Conservation (phyloP, 2,329 filamentous ascomycete genomes). For the Xylaria sp. region DNA sequence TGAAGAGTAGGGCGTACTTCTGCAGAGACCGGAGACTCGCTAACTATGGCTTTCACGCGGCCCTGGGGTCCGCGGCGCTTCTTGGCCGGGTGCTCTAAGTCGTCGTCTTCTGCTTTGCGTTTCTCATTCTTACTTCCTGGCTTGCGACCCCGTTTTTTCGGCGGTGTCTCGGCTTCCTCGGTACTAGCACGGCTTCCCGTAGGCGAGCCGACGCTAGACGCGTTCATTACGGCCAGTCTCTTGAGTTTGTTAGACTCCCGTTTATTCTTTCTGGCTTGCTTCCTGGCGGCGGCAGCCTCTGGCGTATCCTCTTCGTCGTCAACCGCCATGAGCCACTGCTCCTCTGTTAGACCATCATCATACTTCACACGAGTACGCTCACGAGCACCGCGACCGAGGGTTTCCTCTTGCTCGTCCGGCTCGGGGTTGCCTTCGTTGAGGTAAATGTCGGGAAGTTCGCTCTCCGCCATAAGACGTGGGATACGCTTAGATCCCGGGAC, state of each 20-base stretch:
- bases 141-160: slow-evolving; percentile 88
- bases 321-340: slow-evolving; percentile 98
- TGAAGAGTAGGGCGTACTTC: slow-evolving; percentile 83
- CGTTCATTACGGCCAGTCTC: slow-evolving; percentile 54
- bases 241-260: slow-evolving; percentile 81
- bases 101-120: slow-evolving; percentile 85
- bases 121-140: slow-evolving; percentile 80
- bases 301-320: slow-evolving; percentile 96
- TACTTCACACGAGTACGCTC: slow-evolving; percentile 96
- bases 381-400: slow-evolving; percentile 87
- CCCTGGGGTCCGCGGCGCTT: slow-evolving; percentile 79
- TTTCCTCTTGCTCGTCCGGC: slow-evolving; percentile 80
- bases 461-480: slow-evolving; percentile 86
- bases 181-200: slow-evolving; percentile 83
- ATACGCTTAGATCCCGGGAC: slow-evolving; percentile 69
- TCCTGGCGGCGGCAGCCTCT: slow-evolving; percentile 90
- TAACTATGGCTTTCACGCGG: slow-evolving; percentile 69
- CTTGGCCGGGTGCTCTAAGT: slow-evolving; percentile 81
- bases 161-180: slow-evolving; percentile 78
- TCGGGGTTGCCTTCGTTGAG: slow-evolving; percentile 85
- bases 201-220: slow-evolving; percentile 75
- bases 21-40: slow-evolving; percentile 64
- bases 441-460: slow-evolving; percentile 94
- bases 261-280: slow-evolving; percentile 85
- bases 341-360: slow-evolving; percentile 96